Base-by-base conservation (phyloP, 768 basidiomycete species). In the Xanthoconium purpureum region DNA sequence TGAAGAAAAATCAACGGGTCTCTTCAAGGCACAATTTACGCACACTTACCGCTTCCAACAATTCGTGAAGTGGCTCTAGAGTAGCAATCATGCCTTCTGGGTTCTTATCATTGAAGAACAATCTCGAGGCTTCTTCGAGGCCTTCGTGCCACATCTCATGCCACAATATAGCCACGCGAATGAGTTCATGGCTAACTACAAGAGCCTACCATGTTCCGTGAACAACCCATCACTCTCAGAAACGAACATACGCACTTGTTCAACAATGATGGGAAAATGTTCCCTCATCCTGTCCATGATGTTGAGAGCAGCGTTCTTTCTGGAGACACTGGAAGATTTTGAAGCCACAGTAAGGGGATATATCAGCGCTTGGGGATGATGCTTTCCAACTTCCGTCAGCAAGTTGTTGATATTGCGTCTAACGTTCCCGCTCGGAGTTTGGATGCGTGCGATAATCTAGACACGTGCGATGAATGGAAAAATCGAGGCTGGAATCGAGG, bases 111-210 rank as follows among this genome's bases (percentile, higher is more conserved):
- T 92, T 94, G 78, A 95, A 99, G 76, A 94, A 99, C 45, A 94
- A 75, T 40, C 97, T 83, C 8, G 95, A 97, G 7, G 97, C 97
- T 72, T 99, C 97, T 74, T 99, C 97, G 20, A 99, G 78, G 17
- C 93, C 94, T 74, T 99, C 97, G 64, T 98, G 94, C 97, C 97
- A 99, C 60, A 94, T 77, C 71, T 99, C 97, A 63, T 98, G 95
- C 97, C 97, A 99, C 12, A 99, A 77, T 57, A 99, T 98, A 8
- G 97, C 96, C 8, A 98, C 92, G 18, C 97, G 88, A 56, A 98
- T 98, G 37, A 99, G 81, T 69, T 99, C 97, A 32, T 90, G 86
- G 67, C 92, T 92, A 71, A 99, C 93, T 28, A 96, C 69, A 45
- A 87, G 75, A 11, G 94, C 95, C 85, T 94, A 57, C 12, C 54